Percentiles rank a stretch among this genome's conserved stretches.
Conservation (phyloP, 2,329 filamentous ascomycete genomes). For the Apiospora sp. region DNA sequence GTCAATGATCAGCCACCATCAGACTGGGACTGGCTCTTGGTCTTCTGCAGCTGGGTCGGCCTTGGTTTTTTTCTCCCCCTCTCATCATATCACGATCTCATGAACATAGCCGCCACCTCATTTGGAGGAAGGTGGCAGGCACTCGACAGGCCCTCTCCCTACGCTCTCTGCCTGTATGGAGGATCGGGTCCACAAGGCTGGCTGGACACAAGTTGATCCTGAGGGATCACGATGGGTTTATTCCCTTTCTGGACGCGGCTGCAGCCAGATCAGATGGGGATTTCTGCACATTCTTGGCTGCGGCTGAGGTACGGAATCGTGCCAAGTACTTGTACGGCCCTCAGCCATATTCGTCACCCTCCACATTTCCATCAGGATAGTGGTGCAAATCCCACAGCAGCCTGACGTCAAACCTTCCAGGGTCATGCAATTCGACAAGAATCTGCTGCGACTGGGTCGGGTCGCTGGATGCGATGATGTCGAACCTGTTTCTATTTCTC, state of each 20-base stretch:
- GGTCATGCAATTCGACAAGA: not conserved
- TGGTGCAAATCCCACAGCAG: not conserved
- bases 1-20: not conserved
- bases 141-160: not conserved
- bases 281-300: not conserved
- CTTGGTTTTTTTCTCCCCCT: not conserved
- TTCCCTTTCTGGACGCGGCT: constrained; percentile 4
- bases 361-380: constrained; percentile 14
- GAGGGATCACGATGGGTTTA: constrained; percentile 7
- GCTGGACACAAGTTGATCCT: constrained; percentile 5
- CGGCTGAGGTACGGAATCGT: not conserved
- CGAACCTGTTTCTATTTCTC: constrained; percentile 5
- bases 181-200: constrained; percentile 14
- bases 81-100: not conserved
- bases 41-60: not conserved
- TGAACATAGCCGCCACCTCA: not conserved
- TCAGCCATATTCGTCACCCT: constrained; percentile 11
- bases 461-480: not conserved
- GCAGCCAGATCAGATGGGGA: not conserved
- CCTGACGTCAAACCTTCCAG: constrained; percentile 16
- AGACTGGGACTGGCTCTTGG: constrained; percentile 12
- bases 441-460: not conserved
- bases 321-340: not conserved
- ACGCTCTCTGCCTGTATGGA: not conserved
- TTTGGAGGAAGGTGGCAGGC: not conserved